Base-by-base conservation (phyloP, 2,329 filamentous ascomycete genomes). In the Clonostachys rhizophaga region DNA sequence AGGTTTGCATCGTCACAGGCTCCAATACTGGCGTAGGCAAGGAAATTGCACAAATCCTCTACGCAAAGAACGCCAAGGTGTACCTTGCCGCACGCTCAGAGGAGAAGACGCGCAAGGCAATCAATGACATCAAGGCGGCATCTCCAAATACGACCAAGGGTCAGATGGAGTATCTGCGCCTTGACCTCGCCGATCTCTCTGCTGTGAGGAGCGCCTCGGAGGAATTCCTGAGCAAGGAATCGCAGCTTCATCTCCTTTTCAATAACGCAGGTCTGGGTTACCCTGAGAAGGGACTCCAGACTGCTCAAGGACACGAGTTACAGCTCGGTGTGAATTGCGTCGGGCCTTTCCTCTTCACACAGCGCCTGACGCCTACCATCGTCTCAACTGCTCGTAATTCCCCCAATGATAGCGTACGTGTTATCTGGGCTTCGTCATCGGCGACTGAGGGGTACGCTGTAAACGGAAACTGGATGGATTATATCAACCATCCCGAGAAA, bases 371-470 rank as follows among this genome's bases (percentile, higher is more conserved):
- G 17, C 47, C 47, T 20, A 10, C 43, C 11, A 18, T 49, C 9
- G 9, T 36, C 9, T 8, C 8, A 14, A 49, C 47, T 9, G 47
- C 44, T 7, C 55, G 54, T 43, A 37, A 52, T 0, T 57, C 60
- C 9, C 53, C 71, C 1, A 33, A 44, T 3, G 49, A 49, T 6
- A 49, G 49, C 5, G 62, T 66, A 3, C 60, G 63, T 2, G 57
- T 67, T 6, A 52, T 67, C 8, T 67, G 64, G 64, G 58, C 61
- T 0, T 56, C 61, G 0, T 66, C 61, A 20, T 51, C 47, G 8
- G 54, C 50, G 5, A 49, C 52, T 11, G 33, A 16, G 18, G 35
- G 44, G 3, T 7, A 2, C 34, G 30, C 17, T 30, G 39, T 34
- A 5, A 40, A 41, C 14, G 14, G 9, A 30, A 24, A 40, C 5